A percentile compares a stretch with the other conserved stretches of the same genome.
These are phyloP conservation scores for Dactylellina drechsleri DNA, from an alignment of 2,329 filamentous ascomycete species.

Conservation along the genomic window DNA sequence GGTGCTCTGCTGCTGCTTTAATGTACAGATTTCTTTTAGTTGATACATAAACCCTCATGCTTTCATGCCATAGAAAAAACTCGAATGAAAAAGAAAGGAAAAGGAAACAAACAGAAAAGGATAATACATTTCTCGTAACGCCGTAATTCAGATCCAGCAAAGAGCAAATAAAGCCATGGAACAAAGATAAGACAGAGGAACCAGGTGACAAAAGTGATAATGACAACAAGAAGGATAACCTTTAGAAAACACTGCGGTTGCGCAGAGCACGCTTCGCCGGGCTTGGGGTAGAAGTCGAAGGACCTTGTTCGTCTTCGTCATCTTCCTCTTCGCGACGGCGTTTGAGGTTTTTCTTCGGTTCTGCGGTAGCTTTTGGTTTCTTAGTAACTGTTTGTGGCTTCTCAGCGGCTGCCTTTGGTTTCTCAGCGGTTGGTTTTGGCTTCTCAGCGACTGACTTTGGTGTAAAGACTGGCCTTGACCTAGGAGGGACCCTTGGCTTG, in stretches of 20 bases:
- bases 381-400: background rate
- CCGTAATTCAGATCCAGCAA: background rate
- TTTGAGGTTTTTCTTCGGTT: conserved; percentile 1
- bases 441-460: background rate
- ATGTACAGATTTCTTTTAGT: conserved; percentile 9
- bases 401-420: background rate
- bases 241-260: background rate
- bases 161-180: background rate
- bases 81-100: background rate
- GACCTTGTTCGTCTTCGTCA: background rate
- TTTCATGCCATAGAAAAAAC: too few relatives aligned
- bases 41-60: too few relatives aligned
- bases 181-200: background rate
- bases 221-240: background rate
- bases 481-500: too few relatives aligned
- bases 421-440: background rate
- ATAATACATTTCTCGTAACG: conserved; percentile 15
- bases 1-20: background rate
- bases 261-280: background rate
- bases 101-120: conserved; percentile 14
- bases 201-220: background rate
- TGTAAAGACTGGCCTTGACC: too few relatives aligned
- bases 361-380: background rate
- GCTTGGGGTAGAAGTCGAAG: background rate
- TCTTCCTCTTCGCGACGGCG: conserved; percentile 7